A percentile compares a stretch with the other conserved stretches of the same genome.
Evolutionary conservation across 768 basidiomycete genomes (phyloP).

Genomic region (Pleurotus tuoliensis): DNA sequence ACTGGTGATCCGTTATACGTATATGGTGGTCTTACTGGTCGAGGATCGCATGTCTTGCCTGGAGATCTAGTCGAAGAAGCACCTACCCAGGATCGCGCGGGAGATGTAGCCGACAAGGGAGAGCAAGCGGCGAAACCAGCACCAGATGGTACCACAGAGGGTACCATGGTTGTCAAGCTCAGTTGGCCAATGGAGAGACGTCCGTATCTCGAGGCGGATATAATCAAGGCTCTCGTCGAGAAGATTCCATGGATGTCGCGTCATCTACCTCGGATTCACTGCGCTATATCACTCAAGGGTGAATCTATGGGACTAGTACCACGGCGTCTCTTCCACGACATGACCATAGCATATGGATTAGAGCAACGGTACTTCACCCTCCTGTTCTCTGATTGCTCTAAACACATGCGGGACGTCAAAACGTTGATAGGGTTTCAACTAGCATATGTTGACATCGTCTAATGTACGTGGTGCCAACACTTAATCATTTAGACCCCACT

Average conservation of each 20-base stretch:
- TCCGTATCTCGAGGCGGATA: conserved; percentile 8
- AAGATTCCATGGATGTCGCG: conserved; percentile 10
- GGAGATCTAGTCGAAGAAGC: neutral
- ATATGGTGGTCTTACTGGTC: conserved; percentile 13
- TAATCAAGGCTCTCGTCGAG: conserved; percentile 7
- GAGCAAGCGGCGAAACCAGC: no score
- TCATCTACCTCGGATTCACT: conserved; percentile 13
- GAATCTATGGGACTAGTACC: conserved; percentile 13
- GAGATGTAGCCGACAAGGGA: no score
- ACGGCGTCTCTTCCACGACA: neutral
- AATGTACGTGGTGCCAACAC: conserved; percentile 18
- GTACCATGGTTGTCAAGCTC: conserved; percentile 9
- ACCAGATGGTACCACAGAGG: neutral
- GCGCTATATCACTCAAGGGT: neutral
- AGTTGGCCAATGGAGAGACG: conserved; percentile 13
- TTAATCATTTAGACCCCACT: neutral
- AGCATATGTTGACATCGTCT: conserved; percentile 23
- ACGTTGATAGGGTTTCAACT: conserved; percentile 21
- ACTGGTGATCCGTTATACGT: conserved; percentile 2
- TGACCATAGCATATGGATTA: neutral
- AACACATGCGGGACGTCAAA: conserved; percentile 17
- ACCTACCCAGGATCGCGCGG: no score
- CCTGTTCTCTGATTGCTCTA: conserved; percentile 14
- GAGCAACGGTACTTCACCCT: conserved; percentile 14
- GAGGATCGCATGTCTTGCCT: conserved; percentile 14